Evolutionary conservation across 1,139 yeast species (phyloP).

Genomic region (Candida tetrigidarum): DNA sequence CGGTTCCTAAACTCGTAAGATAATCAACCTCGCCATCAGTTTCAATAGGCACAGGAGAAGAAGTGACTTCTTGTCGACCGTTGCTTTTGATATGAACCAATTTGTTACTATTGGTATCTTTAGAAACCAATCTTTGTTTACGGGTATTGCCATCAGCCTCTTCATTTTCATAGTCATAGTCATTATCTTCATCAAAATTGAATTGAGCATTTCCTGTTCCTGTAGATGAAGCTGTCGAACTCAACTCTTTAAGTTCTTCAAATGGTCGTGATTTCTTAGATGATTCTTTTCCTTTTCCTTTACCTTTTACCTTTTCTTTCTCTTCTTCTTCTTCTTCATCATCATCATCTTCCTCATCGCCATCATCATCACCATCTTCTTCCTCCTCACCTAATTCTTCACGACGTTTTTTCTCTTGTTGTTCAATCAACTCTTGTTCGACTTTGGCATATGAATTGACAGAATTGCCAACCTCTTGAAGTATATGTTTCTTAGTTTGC

Average conservation of each 20-base stretch:
- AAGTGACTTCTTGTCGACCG: slow-evolving; percentile 26
- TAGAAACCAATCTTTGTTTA: slow-evolving; percentile 40
- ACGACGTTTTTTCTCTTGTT: slow-evolving; percentile 16
- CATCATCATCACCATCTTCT: slow-evolving; percentile 11
- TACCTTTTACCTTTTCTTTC: slow-evolving; percentile 8
- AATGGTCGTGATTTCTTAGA: slow-evolving; percentile 13
- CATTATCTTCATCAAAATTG: slow-evolving; percentile 21
- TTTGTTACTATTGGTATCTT: slow-evolving; percentile 28
- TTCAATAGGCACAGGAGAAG: slow-evolving; percentile 24
- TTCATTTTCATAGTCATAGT: slow-evolving; percentile 21
- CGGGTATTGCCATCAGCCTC: slow-evolving; percentile 28
- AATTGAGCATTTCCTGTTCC: slow-evolving; percentile 11
- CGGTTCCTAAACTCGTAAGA: slow-evolving; percentile 36
- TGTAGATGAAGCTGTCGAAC: background rate
- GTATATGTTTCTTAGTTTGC: slow-evolving; percentile 8
- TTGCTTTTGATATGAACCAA: slow-evolving; percentile 28
- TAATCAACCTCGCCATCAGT: slow-evolving; percentile 13
- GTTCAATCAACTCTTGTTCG: slow-evolving; percentile 7
- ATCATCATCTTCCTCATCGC: slow-evolving; percentile 12
- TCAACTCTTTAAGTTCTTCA: slow-evolving; percentile 1
- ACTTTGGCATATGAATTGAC: slow-evolving; percentile 5
- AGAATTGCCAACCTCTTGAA: slow-evolving; percentile 4
- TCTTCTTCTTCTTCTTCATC: slow-evolving; percentile 12
- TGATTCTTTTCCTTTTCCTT: slow-evolving; percentile 12
- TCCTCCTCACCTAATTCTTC: slow-evolving; percentile 13